Evolutionary conservation across 2,329 filamentous ascomycete genomes (phyloP).

Genomic region (Xylariales sp.): DNA sequence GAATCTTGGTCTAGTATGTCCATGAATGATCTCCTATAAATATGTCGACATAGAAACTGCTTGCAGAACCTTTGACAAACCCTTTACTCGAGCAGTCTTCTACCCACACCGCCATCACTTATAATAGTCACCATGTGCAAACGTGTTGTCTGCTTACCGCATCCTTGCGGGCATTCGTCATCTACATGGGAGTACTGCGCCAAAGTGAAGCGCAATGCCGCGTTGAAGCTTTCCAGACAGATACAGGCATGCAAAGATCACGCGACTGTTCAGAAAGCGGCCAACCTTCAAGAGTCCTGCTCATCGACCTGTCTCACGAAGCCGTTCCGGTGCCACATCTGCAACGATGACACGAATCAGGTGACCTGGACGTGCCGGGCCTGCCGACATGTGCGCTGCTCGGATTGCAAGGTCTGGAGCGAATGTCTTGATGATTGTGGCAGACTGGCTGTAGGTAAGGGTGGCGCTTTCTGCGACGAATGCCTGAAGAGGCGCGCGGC

Average conservation of each 20-base stretch:
- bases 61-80: too few relatives aligned
- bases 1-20: too few relatives aligned
- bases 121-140: too few relatives aligned
- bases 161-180: slow-evolving; percentile 21
- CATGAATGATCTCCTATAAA: too few relatives aligned
- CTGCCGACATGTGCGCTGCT: slow-evolving; percentile 2
- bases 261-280: background rate
- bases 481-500: background rate
- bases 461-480: background rate
- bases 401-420: background rate
- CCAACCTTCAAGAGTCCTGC: slow-evolving; percentile 19
- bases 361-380: slow-evolving; percentile 18
- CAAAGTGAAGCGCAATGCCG: slow-evolving; percentile 10
- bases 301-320: slow-evolving; percentile 15
- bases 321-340: slow-evolving; percentile 16
- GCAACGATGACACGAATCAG: slow-evolving; percentile 14
- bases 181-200: slow-evolving; percentile 15
- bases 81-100: too few relatives aligned
- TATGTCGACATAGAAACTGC: slow-evolving; percentile 12
- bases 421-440: background rate
- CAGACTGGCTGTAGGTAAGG: background rate
- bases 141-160: slow-evolving; percentile 13
- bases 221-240: slow-evolving; percentile 9
- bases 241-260: slow-evolving; percentile 10
- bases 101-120: too few relatives aligned